These are phyloP conservation scores for Magnolia changhungtana DNA, from an alignment of 164 flowering plant genomes.

Conservation along the genomic window DNA sequence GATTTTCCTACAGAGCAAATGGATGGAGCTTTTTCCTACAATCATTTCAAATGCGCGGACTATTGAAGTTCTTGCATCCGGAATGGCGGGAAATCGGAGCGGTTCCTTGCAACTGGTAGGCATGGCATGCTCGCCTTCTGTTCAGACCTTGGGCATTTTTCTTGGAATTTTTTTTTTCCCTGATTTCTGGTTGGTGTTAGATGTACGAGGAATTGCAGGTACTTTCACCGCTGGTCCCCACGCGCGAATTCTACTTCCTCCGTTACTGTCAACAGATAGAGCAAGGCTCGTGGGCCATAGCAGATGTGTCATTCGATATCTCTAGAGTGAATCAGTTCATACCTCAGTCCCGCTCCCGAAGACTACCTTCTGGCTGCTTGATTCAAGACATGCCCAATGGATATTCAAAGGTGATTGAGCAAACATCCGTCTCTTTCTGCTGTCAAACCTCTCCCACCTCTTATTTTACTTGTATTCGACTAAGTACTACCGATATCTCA, in stretches of 20 bases:
- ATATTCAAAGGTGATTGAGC: constrained; percentile 56
- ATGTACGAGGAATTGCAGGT: constrained; percentile 75
- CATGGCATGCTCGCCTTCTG: background rate
- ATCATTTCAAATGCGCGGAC: constrained; percentile 48
- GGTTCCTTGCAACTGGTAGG: constrained; percentile 73
- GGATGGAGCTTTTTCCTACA: constrained; percentile 65
- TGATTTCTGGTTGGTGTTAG: constrained; percentile 25
- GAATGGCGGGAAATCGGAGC: constrained; percentile 42
- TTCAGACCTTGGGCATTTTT: background rate
- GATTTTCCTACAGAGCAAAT: constrained; percentile 43
- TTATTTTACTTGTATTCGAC: no score
- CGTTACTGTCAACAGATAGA: constrained; percentile 75
- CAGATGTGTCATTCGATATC: constrained; percentile 60
- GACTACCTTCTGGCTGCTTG: constrained; percentile 86
- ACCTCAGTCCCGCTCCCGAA: constrained; percentile 36
- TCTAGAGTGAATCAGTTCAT: constrained; percentile 29
- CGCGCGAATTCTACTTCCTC: constrained; percentile 63
- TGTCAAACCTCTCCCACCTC: background rate
- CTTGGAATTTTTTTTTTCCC: background rate
- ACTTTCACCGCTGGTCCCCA: constrained; percentile 67
- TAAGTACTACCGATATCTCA: background rate
- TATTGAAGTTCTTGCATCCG: constrained; percentile 43
- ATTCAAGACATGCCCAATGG: constrained; percentile 74
- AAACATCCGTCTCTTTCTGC: background rate
- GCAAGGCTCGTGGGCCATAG: constrained; percentile 78